phyloP scores from a whole-genome alignment of 129 eudicot species.

The Centaurea solstitialis region DNA sequence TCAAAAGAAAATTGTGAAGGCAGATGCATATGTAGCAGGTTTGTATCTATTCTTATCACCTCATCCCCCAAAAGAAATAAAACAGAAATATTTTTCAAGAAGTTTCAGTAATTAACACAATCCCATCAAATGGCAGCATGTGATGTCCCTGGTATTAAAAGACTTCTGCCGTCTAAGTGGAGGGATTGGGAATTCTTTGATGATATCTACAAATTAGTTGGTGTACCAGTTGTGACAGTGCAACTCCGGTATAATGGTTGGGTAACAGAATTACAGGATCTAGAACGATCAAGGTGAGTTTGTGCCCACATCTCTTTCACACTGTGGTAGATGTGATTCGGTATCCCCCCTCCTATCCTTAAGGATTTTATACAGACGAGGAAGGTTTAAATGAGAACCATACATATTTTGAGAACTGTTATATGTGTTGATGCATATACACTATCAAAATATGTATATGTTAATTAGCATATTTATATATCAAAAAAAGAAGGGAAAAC shows the following conservation, averaged over 20 bases:
- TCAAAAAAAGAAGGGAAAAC: background rate
- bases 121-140: slow-evolving; percentile 59
- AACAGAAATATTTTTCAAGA: background rate
- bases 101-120: slow-evolving; percentile 5
- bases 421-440: too few species aligned
- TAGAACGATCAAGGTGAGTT: slow-evolving; percentile 77
- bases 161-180: slow-evolving; percentile 79
- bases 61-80: background rate
- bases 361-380: background rate
- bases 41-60: slow-evolving; percentile 11
- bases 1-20: slow-evolving; percentile 85
- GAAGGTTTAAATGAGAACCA: too few species aligned
- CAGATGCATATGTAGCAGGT: slow-evolving; percentile 99
- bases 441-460: background rate
- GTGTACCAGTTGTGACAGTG: slow-evolving; percentile 97
- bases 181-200: slow-evolving; percentile 86
- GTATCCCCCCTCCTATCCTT: background rate
- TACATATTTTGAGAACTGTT: too few species aligned
- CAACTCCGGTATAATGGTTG: slow-evolving; percentile 98
- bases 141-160: slow-evolving; percentile 98
- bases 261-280: slow-evolving; percentile 97
- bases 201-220: slow-evolving; percentile 85
- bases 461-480: background rate
- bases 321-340: background rate
- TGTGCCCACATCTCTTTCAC: background rate